Percentiles rank a stretch among this genome's conserved stretches.
Conservation (phyloP, 345 rosid species). For the Zanthoxylum bungeanum region DNA sequence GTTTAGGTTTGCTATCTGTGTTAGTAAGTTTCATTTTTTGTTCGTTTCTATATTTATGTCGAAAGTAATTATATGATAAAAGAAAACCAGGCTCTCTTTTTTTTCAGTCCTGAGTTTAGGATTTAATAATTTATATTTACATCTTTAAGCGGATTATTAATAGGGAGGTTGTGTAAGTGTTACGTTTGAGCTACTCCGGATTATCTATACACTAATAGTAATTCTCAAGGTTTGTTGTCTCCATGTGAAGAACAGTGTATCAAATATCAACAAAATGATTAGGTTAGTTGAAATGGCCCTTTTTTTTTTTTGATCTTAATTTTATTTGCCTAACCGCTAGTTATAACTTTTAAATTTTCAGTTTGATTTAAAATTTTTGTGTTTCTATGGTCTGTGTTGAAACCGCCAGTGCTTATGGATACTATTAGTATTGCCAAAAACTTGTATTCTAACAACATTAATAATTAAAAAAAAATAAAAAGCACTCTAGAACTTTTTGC, state of each 20-base stretch:
- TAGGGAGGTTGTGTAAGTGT: constrained; percentile 21
- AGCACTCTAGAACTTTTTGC: too few species aligned
- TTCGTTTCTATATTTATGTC: constrained; percentile 1
- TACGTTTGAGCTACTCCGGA: constrained; percentile 13
- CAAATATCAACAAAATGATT: neutral
- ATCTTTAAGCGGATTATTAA: constrained; percentile 25
- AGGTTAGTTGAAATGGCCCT: constrained; percentile 3
- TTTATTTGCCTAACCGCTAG: too few species aligned
- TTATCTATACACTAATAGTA: constrained; percentile 8
- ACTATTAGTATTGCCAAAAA: neutral
- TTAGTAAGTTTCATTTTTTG: constrained; percentile 16
- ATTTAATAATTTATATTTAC: constrained; percentile 23
- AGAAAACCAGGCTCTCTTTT: constrained; percentile 29
- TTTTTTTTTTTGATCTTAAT: neutral
- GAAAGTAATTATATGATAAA: constrained; percentile 4
- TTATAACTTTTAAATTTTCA: too few species aligned
- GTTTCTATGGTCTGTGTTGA: neutral
- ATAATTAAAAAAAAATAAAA: too few species aligned
- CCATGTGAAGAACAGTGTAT: constrained; percentile 4
- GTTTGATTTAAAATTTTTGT: too few species aligned
- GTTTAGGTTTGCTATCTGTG: constrained; percentile 3
- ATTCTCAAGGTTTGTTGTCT: constrained; percentile 14
- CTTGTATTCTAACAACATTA: too few species aligned
- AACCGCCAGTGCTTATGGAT: neutral
- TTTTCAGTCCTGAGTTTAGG: constrained; percentile 38